A percentile compares a stretch with the other conserved stretches of the same genome.
phyloP scores from a whole-genome alignment of 1,139 yeast species.

The Pneumocystis canis region DNA sequence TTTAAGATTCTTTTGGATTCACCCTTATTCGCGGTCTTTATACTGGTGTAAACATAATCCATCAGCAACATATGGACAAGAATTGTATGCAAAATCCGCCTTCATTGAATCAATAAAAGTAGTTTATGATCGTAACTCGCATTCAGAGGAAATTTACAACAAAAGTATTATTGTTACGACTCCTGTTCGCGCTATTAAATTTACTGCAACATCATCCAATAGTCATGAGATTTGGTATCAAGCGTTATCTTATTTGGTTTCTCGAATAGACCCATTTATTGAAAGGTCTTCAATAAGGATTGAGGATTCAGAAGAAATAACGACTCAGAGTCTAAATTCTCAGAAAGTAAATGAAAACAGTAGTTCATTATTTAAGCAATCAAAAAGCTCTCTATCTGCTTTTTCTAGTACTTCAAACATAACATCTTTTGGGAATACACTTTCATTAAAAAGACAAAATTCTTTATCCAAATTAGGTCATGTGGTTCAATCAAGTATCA shows the following conservation, averaged over 20 bases:
- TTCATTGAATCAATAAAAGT: conserved; percentile 70
- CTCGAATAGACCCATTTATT: conserved; percentile 31
- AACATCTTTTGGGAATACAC: conserved; percentile 20
- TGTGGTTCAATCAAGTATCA: not conserved
- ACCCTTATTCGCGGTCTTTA: conserved; percentile 79
- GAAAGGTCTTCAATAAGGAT: conserved; percentile 16
- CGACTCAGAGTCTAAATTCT: conserved; percentile 9
- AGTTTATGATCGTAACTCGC: conserved; percentile 70
- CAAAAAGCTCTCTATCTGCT: conserved; percentile 5
- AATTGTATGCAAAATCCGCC: conserved; percentile 55
- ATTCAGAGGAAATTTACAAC: conserved; percentile 80
- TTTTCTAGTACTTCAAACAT: conserved; percentile 13
- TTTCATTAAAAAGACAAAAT: conserved; percentile 15
- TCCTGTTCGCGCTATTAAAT: conserved; percentile 49
- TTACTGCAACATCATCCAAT: conserved; percentile 77
- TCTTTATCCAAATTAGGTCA: not conserved
- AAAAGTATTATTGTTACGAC: conserved; percentile 70
- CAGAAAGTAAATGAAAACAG: not conserved
- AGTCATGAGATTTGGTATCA: conserved; percentile 89
- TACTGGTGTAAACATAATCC: conserved; percentile 86
- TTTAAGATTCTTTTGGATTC: conserved; percentile 90
- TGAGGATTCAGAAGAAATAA: conserved; percentile 13
- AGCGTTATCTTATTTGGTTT: conserved; percentile 62
- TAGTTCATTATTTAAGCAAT: not conserved
- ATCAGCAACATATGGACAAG: conserved; percentile 36